Base-by-base conservation (phyloP, 2,329 filamentous ascomycete species). In the Epichloe gansuensis region DNA sequence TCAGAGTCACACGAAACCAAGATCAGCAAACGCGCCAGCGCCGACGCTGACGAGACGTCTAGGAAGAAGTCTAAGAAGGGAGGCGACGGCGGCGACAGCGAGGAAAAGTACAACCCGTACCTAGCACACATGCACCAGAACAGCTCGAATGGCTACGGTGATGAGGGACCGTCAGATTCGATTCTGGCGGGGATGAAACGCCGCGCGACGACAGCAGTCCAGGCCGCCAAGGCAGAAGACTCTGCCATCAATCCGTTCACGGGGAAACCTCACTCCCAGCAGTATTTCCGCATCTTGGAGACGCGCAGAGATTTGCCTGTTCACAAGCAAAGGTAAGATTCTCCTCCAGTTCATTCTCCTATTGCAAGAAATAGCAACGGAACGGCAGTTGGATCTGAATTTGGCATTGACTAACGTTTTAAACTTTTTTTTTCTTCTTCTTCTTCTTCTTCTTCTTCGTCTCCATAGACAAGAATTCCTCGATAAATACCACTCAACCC, bases 271-370 rank as follows among this genome's bases (percentile, higher is more conserved):
- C 84, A 95, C 62, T 89, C 89, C 45, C 77, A 82, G 59, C 82
- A 85, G 63, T 98, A 98, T 74, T 89, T 96, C 68, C 81, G 82
- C 62, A 98, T 98, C 64, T 73, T 98, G 62, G 80, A 91, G 71
- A 80, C 79, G 51, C 79, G 93, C 60, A 81, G 90, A 64, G 84
- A 89, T 60, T 78, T 98, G 55, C 93, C 93, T 13, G 93, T 98
- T 43, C 84, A 95, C 69, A 84, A 89, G 64, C 93, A 98, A 70
- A 84, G 89, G 77, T 87, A 69, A 60, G 77, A 43, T 5, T 4
- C 1, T 4, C 31, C 9, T 31, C 31, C 31, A 11, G 8, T 31
- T 1, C 8, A 31, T 9, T 31, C 8, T 4, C 31, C 3, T 31
- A 31, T 9, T 11, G 31, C 8, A 11, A 7, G 3, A 31, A 31